phyloP scores from a whole-genome alignment of 495 filamentous ascomycete species.

The Lasiosphaeris hirsuta region DNA sequence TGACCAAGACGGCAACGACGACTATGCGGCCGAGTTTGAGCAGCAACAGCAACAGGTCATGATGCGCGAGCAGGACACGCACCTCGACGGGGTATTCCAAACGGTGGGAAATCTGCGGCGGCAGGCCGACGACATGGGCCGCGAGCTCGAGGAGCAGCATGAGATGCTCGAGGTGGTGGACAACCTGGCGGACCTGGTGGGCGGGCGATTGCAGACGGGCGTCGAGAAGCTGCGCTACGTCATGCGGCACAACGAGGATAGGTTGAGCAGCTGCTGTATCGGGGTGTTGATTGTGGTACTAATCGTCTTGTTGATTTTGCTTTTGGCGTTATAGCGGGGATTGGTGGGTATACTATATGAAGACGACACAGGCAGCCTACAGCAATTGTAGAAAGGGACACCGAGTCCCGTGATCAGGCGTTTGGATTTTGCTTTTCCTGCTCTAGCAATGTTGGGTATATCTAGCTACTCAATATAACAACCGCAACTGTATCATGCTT shows the following conservation, averaged over 20 bases:
- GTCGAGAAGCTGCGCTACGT: constrained; percentile 81
- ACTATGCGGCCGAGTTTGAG: constrained; percentile 78
- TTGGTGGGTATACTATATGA: background rate
- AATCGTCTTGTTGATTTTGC: constrained; percentile 74
- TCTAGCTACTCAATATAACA: background rate
- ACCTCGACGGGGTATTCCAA: constrained; percentile 84
- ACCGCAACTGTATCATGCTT: background rate
- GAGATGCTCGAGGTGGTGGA: constrained; percentile 79
- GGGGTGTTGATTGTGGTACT: constrained; percentile 79
- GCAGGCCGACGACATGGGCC: constrained; percentile 92
- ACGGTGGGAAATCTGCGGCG: constrained; percentile 86
- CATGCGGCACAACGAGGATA: constrained; percentile 89
- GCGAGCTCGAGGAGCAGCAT: constrained; percentile 90
- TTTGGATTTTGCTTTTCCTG: constrained; percentile 3
- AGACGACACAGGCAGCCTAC: background rate
- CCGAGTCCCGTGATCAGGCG: background rate
- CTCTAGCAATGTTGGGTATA: constrained; percentile 4
- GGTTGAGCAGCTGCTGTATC: constrained; percentile 88
- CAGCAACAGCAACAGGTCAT: constrained; percentile 86
- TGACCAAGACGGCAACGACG: constrained; percentile 44
- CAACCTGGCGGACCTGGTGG: constrained; percentile 77
- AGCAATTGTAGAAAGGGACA: background rate
- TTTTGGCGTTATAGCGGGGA: constrained; percentile 49
- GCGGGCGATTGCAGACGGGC: constrained; percentile 78
- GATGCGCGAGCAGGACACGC: constrained; percentile 93